A percentile compares a stretch with the other conserved stretches of the same genome.
These are phyloP conservation scores for Lactarius tabidus DNA, from an alignment of 768 basidiomycete species.

Conservation along the genomic window DNA sequence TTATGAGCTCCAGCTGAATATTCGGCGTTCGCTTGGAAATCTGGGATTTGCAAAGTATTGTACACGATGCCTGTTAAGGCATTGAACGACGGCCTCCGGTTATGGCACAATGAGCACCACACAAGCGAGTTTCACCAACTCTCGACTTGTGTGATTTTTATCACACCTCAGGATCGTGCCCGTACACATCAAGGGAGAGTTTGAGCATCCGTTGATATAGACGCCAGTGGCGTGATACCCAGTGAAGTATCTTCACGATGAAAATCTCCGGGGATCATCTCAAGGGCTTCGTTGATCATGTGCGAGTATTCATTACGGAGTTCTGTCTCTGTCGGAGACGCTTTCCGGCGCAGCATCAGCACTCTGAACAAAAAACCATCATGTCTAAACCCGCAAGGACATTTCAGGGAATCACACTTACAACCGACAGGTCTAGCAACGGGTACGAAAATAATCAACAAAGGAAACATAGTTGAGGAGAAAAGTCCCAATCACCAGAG, in stretches of 20 bases:
- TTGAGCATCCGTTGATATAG: not conserved
- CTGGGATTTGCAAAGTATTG: not conserved
- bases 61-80: not conserved
- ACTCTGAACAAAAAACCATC: slow-evolving; percentile 12
- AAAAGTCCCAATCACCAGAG: slow-evolving; percentile 11
- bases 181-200: not conserved
- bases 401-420: not conserved
- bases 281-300: slow-evolving; percentile 18
- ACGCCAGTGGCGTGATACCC: not conserved
- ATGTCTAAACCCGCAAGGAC: not conserved
- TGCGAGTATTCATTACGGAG: not conserved
- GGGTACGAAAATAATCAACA: not conserved
- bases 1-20: not conserved
- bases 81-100: not conserved
- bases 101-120: not conserved
- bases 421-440: slow-evolving; percentile 18
- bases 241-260: not conserved
- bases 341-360: slow-evolving; percentile 23
- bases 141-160: not conserved
- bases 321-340: slow-evolving; percentile 20
- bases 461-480: not conserved
- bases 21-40: not conserved
- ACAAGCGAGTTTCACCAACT: not conserved
- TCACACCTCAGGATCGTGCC: not conserved
- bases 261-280: slow-evolving; percentile 3